Percentiles rank a stretch among this genome's conserved stretches.
Conservation (phyloP, 2,329 filamentous ascomycete genomes). For the Aureobasidium leucospermi region DNA sequence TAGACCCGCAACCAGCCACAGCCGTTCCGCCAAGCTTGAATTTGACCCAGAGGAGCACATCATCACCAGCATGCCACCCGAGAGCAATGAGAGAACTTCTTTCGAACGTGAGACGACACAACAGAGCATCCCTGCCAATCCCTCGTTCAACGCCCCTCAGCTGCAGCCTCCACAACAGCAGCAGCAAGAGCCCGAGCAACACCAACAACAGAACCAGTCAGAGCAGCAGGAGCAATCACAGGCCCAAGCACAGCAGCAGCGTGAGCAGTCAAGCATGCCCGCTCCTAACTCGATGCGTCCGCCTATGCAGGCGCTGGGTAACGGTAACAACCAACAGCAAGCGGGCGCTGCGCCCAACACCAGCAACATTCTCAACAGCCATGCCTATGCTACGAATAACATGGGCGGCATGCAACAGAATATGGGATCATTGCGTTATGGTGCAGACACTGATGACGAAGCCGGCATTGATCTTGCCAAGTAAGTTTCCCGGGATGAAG, state of each 20-base stretch:
- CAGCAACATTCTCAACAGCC: conserved; percentile 21
- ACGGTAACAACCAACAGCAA: conserved; percentile 3
- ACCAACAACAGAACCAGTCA: conserved; percentile 14
- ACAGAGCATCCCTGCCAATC: background rate
- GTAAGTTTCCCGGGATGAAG: conserved; percentile 27
- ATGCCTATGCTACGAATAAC: conserved; percentile 21
- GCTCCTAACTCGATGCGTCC: conserved; percentile 11
- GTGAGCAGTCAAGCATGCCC: background rate
- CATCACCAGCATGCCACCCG: background rate
- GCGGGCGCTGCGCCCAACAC: conserved; percentile 25
- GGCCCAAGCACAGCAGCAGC: conserved; percentile 13
- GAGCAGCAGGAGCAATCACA: background rate
- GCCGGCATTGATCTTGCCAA: conserved; percentile 44
- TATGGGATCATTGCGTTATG: conserved; percentile 21
- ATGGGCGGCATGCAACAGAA: conserved; percentile 11
- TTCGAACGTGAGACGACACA: conserved; percentile 2
- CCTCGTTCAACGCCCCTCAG: background rate
- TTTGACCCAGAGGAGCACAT: background rate
- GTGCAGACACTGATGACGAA: conserved; percentile 36
- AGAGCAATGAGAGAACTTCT: conserved; percentile 8
- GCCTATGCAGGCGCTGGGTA: background rate
- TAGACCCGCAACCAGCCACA: conserved; percentile 13
- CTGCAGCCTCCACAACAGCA: conserved; percentile 8
- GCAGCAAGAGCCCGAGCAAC: conserved; percentile 18
- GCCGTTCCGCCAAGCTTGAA: conserved; percentile 10